Evolutionary conservation across 1,139 yeast species (phyloP), one percentile per base, ranked within the genome.

Genomic region (Debaryomyces udenii): DNA sequence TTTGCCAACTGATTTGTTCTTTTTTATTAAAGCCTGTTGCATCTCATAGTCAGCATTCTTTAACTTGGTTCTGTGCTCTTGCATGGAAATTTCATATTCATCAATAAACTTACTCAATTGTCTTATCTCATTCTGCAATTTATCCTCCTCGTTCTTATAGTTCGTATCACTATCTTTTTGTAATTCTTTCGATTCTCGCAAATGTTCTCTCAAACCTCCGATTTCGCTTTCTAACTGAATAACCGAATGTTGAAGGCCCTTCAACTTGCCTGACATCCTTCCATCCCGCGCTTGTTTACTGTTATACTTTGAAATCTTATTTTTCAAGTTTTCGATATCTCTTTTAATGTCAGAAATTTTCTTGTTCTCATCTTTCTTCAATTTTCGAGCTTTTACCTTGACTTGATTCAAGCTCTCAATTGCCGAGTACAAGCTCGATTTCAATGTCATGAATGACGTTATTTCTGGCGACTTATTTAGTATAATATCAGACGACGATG

Each of bases 311-410:
- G 69, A 61, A 4, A 80, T 72, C 49, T 78, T 78, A 17, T 61
- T 66, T 50, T 75, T 78, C 43, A 82, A 62, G 38, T 62, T 62
- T 31, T 82, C 89, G 51, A 82, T 81, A 39, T 81, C 86, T 45
- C 74, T 72, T 48, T 76, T 78, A 39, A 78, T 59, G 4, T 81
- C 76, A 10, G 70, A 57, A 18, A 78, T 59, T 51, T 74, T 74
- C 50, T 81, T 83, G 48, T 76, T 72, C 54, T 82, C 80, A 42
- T 85, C 91, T 46, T 74, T 77, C 56, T 82, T 83, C 42, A 76
- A 63, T 50, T 82, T 84, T 57, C 79, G 83, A 50, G 79, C 57
- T 44, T 75, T 77, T 3, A 64, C 47, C 50, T 74, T 76, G 44
- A 79, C 78, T 35, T 74, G 70, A 24, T 70, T 68, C 42, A 83